These are phyloP conservation scores for Colletotrichum lupini DNA, from an alignment of 2,329 filamentous ascomycete genomes.

Conservation along the genomic window DNA sequence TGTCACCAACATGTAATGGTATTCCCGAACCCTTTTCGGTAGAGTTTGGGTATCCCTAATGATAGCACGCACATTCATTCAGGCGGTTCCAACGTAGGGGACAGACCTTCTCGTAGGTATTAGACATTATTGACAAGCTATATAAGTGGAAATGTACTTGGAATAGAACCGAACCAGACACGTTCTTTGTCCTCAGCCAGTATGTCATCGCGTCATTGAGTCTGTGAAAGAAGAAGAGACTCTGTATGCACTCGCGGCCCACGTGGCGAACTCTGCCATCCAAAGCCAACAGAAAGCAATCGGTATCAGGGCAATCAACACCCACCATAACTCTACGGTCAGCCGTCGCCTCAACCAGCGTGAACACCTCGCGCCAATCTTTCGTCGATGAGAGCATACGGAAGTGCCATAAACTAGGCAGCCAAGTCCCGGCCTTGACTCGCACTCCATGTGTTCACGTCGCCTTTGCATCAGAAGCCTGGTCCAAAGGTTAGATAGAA, in stretches of 20 bases:
- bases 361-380: slow-evolving; percentile 56
- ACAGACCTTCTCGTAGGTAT: neutral
- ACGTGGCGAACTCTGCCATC: slow-evolving; percentile 38
- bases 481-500: neutral
- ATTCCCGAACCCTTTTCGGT: neutral
- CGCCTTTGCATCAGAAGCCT: slow-evolving; percentile 69
- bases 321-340: slow-evolving; percentile 61
- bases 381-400: slow-evolving; percentile 57
- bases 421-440: slow-evolving; percentile 65
- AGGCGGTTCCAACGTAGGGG: neutral
- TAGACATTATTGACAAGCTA: neutral
- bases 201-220: neutral
- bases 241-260: neutral
- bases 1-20: no score
- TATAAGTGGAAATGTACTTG: neutral
- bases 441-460: slow-evolving; percentile 70
- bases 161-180: neutral
- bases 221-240: neutral
- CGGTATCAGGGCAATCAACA: slow-evolving; percentile 55
- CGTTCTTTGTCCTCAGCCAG: neutral
- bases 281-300: slow-evolving; percentile 53
- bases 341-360: slow-evolving; percentile 57
- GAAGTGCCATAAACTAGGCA: slow-evolving; percentile 65
- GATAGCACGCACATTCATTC: neutral
- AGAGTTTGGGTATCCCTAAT: neutral